These are phyloP conservation scores for Pichia ethanolica DNA, from an alignment of 805 yeast species.

Conservation along the genomic window DNA sequence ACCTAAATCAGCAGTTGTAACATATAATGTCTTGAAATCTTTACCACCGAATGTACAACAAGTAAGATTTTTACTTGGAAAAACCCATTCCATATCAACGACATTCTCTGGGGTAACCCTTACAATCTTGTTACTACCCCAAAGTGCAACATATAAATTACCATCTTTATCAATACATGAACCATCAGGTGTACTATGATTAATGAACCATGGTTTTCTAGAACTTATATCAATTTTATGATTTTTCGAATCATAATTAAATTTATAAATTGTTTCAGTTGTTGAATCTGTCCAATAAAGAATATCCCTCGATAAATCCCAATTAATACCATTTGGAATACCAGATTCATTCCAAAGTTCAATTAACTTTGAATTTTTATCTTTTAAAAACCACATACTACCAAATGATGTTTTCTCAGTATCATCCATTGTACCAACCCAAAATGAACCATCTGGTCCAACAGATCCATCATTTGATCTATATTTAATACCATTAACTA, in stretches of 20 bases:
- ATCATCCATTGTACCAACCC: slow-evolving; percentile 71
- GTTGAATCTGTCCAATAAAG: slow-evolving; percentile 51
- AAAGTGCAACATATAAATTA: slow-evolving; percentile 59
- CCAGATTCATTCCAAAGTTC: slow-evolving; percentile 31
- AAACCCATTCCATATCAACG: slow-evolving; percentile 39
- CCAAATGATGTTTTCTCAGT: slow-evolving; percentile 33
- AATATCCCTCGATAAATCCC: slow-evolving; percentile 32
- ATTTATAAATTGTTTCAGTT: slow-evolving; percentile 39
- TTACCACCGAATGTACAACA: slow-evolving; percentile 67
- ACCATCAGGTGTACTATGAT: slow-evolving; percentile 63
- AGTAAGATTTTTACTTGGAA: slow-evolving; percentile 57
- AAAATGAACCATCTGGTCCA: slow-evolving; percentile 68
- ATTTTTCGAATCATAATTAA: slow-evolving; percentile 33
- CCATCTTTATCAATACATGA: slow-evolving; percentile 49
- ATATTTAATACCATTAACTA: slow-evolving; percentile 25
- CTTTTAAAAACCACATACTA: slow-evolving; percentile 36
- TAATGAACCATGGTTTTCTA: slow-evolving; percentile 32
- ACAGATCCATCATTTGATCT: slow-evolving; percentile 81
- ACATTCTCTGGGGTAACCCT: slow-evolving; percentile 44
- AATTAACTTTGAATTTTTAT: slow-evolving; percentile 24
- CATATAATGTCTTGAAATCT: slow-evolving; percentile 48
- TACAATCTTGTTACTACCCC: slow-evolving; percentile 51
- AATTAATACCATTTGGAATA: slow-evolving; percentile 71
- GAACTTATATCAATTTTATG: slow-evolving; percentile 30
- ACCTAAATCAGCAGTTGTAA: slow-evolving; percentile 55